Conservation (phyloP, 2,329 filamentous ascomycete species). For the Cytospora chrysosperma region DNA sequence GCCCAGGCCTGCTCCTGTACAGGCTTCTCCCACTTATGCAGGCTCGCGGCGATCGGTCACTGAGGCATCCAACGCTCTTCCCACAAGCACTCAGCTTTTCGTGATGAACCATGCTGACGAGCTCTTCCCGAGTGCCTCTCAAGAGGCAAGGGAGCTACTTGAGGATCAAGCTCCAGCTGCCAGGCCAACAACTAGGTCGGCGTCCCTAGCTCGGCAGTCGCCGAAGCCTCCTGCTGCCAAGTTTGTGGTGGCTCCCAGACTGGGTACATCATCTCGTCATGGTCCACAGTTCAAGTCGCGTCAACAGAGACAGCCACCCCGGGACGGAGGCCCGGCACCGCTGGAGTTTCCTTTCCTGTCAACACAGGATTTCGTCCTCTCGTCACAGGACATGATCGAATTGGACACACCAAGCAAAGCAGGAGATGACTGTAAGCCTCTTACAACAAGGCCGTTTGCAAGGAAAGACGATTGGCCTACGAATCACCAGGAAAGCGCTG, state of each 20-base stretch:
- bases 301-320: background rate
- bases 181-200: background rate
- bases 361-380: slow-evolving; percentile 47
- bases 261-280: slow-evolving; percentile 1
- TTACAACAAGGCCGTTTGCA: background rate
- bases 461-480: too few relatives aligned
- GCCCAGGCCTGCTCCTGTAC: slow-evolving; percentile 9
- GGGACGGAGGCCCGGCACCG: background rate
- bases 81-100: slow-evolving; percentile 53
- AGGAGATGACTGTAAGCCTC: background rate
- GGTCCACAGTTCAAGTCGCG: slow-evolving; percentile 4
- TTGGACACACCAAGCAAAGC: slow-evolving; percentile 33
- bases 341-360: slow-evolving; percentile 38
- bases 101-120: slow-evolving; percentile 49
- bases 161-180: slow-evolving; percentile 33
- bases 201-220: background rate
- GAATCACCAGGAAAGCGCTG: background rate
- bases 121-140: slow-evolving; percentile 56
- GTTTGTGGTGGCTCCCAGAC: background rate
- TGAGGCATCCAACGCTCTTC: slow-evolving; percentile 25
- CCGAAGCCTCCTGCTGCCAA: background rate
- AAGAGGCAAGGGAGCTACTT: slow-evolving; percentile 52
- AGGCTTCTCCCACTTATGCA: slow-evolving; percentile 14
- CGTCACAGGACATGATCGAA: slow-evolving; percentile 48
- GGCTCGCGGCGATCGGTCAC: slow-evolving; percentile 7